phyloP scores from a whole-genome alignment of 164 flowering plant species.

The Santalum album region DNA sequence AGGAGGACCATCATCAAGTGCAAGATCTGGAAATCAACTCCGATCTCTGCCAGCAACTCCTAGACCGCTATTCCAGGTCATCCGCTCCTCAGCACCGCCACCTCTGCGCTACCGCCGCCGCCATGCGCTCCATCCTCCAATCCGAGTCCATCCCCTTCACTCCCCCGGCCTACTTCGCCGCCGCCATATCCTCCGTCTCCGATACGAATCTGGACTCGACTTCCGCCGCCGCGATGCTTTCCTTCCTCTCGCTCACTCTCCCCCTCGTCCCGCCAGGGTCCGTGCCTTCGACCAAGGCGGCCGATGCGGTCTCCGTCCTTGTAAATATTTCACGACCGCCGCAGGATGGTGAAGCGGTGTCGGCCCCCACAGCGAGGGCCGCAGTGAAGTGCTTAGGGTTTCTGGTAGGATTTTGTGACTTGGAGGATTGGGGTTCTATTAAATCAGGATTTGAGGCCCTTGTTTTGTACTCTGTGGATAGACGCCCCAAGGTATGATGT shows the following conservation, averaged over 20 bases:
- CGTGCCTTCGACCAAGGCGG: slow-evolving; percentile 41
- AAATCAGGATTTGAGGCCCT: slow-evolving; percentile 39
- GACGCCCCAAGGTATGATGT: slow-evolving; percentile 73
- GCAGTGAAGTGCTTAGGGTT: slow-evolving; percentile 62
- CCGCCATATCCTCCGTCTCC: slow-evolving; percentile 48
- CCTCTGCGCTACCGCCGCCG: slow-evolving; percentile 82
- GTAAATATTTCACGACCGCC: slow-evolving; percentile 20
- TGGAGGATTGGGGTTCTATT: slow-evolving; percentile 55
- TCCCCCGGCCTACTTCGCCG: slow-evolving; percentile 77
- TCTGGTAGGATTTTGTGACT: slow-evolving; percentile 49
- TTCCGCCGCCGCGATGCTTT: slow-evolving; percentile 42
- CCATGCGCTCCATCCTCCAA: slow-evolving; percentile 56
- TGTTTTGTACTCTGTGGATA: slow-evolving; percentile 53
- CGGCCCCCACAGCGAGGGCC: slow-evolving; percentile 45
- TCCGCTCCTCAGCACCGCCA: slow-evolving; percentile 90
- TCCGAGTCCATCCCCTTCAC: slow-evolving; percentile 60
- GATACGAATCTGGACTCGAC: slow-evolving; percentile 19
- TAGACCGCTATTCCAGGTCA: slow-evolving; percentile 69
- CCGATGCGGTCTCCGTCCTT: slow-evolving; percentile 48
- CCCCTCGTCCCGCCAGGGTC: slow-evolving; percentile 38
- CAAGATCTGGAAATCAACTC: too few relatives aligned
- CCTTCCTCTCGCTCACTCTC: slow-evolving; percentile 50
- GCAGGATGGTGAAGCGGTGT: slow-evolving; percentile 14
- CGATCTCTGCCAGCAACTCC: slow-evolving; percentile 64
- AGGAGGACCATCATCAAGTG: too few relatives aligned